phyloP scores from a whole-genome alignment of 805 yeast genomes.

The Suhomyces prunicola region DNA sequence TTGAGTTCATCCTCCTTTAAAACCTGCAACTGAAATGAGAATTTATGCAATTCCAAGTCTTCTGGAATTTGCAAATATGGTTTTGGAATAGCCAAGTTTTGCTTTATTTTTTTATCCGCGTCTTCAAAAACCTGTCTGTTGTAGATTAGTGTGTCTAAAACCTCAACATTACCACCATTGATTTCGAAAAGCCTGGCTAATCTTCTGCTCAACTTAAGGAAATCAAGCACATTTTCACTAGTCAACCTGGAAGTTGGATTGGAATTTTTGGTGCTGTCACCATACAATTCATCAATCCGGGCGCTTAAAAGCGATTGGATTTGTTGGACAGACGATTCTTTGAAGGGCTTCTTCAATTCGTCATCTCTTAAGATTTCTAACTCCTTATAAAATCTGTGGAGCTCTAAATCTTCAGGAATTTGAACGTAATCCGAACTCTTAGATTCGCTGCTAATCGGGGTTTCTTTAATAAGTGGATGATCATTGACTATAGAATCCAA shows the following conservation, averaged over 20 bases:
- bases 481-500: conserved; percentile 6
- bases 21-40: conserved; percentile 16
- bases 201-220: conserved; percentile 15
- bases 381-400: conserved; percentile 15
- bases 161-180: conserved; percentile 58
- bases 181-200: conserved; percentile 34
- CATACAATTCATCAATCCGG: conserved; percentile 15
- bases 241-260: conserved; percentile 12
- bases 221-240: conserved; percentile 11
- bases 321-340: conserved; percentile 8
- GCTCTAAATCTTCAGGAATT: conserved; percentile 18
- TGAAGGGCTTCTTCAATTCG: conserved; percentile 6
- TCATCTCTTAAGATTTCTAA: conserved; percentile 17
- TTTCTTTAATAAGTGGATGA: background rate
- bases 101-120: background rate
- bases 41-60: conserved; percentile 14
- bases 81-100: background rate
- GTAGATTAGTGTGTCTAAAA: conserved; percentile 54
- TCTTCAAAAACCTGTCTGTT: conserved; percentile 18
- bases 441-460: background rate
- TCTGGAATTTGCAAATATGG: conserved; percentile 18
- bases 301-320: conserved; percentile 14
- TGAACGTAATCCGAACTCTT: conserved; percentile 5
- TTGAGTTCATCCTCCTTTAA: conserved; percentile 12
- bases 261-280: conserved; percentile 3